These are phyloP conservation scores for Stephanodiscus triporus DNA, from an alignment of 108 stramenopile genomes.

Conservation along the genomic window DNA sequence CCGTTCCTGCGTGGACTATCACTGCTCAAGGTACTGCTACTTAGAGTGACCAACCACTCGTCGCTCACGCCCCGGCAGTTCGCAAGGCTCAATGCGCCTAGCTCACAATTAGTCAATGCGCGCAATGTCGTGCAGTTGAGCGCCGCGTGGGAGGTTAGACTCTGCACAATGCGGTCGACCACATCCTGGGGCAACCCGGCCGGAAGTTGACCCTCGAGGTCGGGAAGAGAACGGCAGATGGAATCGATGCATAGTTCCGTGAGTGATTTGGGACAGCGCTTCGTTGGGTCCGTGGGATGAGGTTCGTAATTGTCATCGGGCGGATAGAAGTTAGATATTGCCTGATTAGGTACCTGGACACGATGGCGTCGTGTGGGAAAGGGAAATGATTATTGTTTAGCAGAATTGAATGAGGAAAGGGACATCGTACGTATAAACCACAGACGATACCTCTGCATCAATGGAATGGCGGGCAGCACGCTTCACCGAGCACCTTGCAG, in stretches of 20 bases:
- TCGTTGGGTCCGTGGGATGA: slow-evolving; percentile 42
- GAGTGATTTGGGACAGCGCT: slow-evolving; percentile 73
- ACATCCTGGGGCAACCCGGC: slow-evolving; percentile 79
- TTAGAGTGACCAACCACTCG: slow-evolving; percentile 62
- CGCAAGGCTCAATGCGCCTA: slow-evolving; percentile 56
- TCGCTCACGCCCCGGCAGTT: slow-evolving; percentile 83
- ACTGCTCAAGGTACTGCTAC: slow-evolving; percentile 24
- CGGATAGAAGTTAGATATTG: slow-evolving; percentile 69
- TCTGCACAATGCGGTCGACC: slow-evolving; percentile 67
- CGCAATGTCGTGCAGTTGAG: slow-evolving; percentile 74
- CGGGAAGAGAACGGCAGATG: slow-evolving; percentile 72
- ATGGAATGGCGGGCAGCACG: slow-evolving; percentile 65
- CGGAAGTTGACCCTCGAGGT: slow-evolving; percentile 68
- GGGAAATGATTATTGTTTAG: slow-evolving; percentile 1
- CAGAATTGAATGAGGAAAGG: slow-evolving; percentile 5
- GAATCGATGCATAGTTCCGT: slow-evolving; percentile 70
- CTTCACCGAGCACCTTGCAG: slow-evolving; percentile 20
- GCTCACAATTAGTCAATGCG: slow-evolving; percentile 69
- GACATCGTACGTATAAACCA: slow-evolving; percentile 1
- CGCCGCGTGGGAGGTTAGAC: slow-evolving; percentile 72
- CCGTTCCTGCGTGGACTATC: slow-evolving; percentile 8
- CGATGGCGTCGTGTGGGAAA: neutral
- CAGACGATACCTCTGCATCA: slow-evolving; percentile 27
- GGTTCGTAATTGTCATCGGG: slow-evolving; percentile 63
- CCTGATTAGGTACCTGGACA: slow-evolving; percentile 69